Percentiles rank a stretch among this genome's conserved stretches.
These are phyloP conservation scores for Ogataea dorogensis DNA, from an alignment of 805 yeast genomes.

Conservation along the genomic window DNA sequence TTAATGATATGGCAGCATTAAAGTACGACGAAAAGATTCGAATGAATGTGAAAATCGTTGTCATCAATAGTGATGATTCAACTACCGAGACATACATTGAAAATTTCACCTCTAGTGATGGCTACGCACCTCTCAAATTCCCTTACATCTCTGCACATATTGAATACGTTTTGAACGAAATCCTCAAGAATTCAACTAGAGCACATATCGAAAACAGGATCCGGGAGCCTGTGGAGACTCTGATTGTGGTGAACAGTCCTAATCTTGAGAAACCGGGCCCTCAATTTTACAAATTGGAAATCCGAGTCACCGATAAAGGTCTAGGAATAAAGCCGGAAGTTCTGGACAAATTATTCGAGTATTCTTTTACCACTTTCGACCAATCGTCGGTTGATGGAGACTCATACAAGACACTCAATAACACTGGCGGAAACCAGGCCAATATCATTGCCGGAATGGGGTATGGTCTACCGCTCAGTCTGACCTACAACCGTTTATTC, in stretches of 20 bases:
- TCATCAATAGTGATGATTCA: conserved; percentile 30
- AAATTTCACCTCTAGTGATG: conserved; percentile 27
- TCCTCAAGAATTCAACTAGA: conserved; percentile 81
- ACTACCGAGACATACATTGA: conserved; percentile 33
- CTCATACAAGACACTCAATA: conserved; percentile 58
- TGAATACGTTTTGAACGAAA: conserved; percentile 83
- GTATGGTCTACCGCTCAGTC: conserved; percentile 85
- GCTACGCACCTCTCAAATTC: conserved; percentile 42
- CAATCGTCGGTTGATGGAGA: conserved; percentile 44
- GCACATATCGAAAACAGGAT: conserved; percentile 77
- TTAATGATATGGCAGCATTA: conserved; percentile 77
- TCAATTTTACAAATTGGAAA: conserved; percentile 44
- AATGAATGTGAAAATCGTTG: conserved; percentile 47
- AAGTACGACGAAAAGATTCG: conserved; percentile 78
- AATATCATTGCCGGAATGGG: conserved; percentile 91
- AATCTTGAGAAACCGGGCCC: conserved; percentile 25
- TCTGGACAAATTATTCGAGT: conserved; percentile 72
- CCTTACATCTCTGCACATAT: conserved; percentile 87
- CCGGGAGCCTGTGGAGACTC: conserved; percentile 44
- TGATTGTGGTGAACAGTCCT: conserved; percentile 40
- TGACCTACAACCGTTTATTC: conserved; percentile 70
- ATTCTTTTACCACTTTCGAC: conserved; percentile 80
- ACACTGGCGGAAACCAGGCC: conserved; percentile 52
- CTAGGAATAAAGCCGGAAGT: conserved; percentile 77
- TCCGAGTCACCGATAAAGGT: conserved; percentile 82